Conservation (phyloP, 31 red algal species). For the Porphyra umbilicalis region DNA sequence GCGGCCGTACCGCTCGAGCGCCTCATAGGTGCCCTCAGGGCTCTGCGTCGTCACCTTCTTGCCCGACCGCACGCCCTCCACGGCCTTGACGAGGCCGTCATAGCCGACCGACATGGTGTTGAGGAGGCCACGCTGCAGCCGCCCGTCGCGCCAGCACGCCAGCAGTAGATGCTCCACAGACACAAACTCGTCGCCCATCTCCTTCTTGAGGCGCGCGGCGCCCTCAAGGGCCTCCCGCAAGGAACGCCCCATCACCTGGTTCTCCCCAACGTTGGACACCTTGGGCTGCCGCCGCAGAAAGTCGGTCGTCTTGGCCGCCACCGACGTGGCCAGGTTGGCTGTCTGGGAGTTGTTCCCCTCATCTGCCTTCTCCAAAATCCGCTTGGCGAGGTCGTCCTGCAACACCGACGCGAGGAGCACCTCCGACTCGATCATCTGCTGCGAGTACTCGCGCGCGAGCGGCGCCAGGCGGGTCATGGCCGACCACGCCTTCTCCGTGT, state of each 20-base stretch:
- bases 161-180: conserved; percentile 85
- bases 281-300: conserved; percentile 62
- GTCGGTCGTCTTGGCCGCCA: conserved; percentile 1
- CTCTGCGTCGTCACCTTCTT: conserved; percentile 75
- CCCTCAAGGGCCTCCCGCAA: conserved; percentile 74
- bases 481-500: conserved; percentile 84
- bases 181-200: conserved; percentile 78
- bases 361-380: conserved; percentile 44
- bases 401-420: conserved; percentile 64
- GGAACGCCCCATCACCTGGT: conserved; percentile 75
- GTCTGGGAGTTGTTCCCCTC: conserved; percentile 5
- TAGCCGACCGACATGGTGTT: conserved; percentile 18
- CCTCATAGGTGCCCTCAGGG: conserved; percentile 73
- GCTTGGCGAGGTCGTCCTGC: conserved; percentile 60
- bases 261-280: conserved; percentile 11
- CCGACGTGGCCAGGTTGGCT: neutral
- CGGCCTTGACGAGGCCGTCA: conserved; percentile 41
- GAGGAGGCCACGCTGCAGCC: conserved; percentile 61
- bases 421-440: conserved; percentile 93
- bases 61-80: conserved; percentile 42
- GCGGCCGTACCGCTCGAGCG: conserved; percentile 89
- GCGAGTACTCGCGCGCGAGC: conserved; percentile 42
- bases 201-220: conserved; percentile 41
- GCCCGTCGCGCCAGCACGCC: conserved; percentile 60
- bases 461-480: conserved; percentile 46